These are phyloP conservation scores for Pythium dissimile DNA, from an alignment of 352 stramenopile species.

Conservation along the genomic window DNA sequence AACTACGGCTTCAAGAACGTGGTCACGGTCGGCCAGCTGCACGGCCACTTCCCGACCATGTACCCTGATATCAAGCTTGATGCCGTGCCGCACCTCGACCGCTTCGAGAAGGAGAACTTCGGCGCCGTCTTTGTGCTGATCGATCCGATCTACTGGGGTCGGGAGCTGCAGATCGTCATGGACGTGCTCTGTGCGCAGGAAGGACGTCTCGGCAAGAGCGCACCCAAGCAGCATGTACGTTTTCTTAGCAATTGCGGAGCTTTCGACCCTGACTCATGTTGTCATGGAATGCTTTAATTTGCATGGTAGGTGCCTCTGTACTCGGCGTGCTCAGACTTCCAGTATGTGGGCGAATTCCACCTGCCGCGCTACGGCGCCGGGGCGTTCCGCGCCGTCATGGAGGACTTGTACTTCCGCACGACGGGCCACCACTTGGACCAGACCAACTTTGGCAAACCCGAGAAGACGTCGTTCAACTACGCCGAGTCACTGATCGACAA, in stretches of 20 bases:
- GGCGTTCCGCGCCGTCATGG: conserved; percentile 75
- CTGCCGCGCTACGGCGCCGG: conserved; percentile 76
- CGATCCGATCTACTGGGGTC: conserved; percentile 75
- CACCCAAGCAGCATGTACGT: conserved; percentile 41
- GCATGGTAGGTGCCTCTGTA: conserved; percentile 74
- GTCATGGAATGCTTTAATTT: too few species aligned
- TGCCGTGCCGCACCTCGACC: conserved; percentile 35
- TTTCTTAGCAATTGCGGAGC: too few species aligned
- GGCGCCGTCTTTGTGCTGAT: conserved; percentile 74
- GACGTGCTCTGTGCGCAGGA: conserved; percentile 63
- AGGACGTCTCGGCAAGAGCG: conserved; percentile 42
- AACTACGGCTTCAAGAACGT: conserved; percentile 85
- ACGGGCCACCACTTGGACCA: conserved; percentile 73
- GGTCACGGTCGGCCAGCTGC: conserved; percentile 69
- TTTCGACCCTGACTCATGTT: too few species aligned
- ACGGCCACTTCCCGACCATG: conserved; percentile 74
- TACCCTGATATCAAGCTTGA: conserved; percentile 76
- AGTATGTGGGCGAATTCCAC: conserved; percentile 86
- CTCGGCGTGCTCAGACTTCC: conserved; percentile 85
- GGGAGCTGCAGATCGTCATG: conserved; percentile 74
- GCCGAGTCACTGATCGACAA: conserved; percentile 72
- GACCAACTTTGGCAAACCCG: conserved; percentile 77
- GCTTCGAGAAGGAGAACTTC: conserved; percentile 53
- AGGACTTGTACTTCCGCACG: conserved; percentile 77
- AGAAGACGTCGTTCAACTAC: conserved; percentile 71